Evolutionary conservation across 768 basidiomycete genomes (phyloP).

Genomic region (Terana coerulea): DNA sequence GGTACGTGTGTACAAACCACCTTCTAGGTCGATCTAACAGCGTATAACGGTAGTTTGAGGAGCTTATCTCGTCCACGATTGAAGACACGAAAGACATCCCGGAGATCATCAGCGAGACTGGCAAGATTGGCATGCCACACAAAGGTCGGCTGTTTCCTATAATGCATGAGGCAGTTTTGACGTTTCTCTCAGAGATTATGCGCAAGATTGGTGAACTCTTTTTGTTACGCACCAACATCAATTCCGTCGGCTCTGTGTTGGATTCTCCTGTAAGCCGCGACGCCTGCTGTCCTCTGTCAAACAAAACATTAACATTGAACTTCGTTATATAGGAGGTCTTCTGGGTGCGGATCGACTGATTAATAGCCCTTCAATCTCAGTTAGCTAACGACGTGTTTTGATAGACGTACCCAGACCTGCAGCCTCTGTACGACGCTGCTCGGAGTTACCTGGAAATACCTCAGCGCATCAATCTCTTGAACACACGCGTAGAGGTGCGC

Average conservation of each 20-base stretch:
- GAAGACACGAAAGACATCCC: conserved; percentile 97
- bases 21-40: not conserved
- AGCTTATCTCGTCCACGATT: conserved; percentile 89
- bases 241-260: conserved; percentile 93
- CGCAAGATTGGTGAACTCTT: conserved; percentile 95
- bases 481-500: conserved; percentile 86
- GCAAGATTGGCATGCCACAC: conserved; percentile 88
- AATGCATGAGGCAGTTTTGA: too few relatives aligned
- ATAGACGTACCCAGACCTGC: conserved; percentile 90
- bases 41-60: conserved; percentile 66
- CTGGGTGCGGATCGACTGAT: too few relatives aligned
- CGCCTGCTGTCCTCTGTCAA: too few relatives aligned
- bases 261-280: conserved; percentile 75
- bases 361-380: too few relatives aligned
- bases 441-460: conserved; percentile 94
- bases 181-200: conserved; percentile 87
- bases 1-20: conserved; percentile 36
- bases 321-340: conserved; percentile 70
- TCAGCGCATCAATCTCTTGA: conserved; percentile 88
- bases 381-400: not conserved
- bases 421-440: conserved; percentile 91
- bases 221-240: conserved; percentile 89
- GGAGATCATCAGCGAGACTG: conserved; percentile 88
- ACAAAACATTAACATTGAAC: not conserved
- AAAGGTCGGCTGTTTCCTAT: conserved; percentile 67